phyloP scores from a whole-genome alignment of 352 stramenopile genomes.

The Globisporangium camurandrum region DNA sequence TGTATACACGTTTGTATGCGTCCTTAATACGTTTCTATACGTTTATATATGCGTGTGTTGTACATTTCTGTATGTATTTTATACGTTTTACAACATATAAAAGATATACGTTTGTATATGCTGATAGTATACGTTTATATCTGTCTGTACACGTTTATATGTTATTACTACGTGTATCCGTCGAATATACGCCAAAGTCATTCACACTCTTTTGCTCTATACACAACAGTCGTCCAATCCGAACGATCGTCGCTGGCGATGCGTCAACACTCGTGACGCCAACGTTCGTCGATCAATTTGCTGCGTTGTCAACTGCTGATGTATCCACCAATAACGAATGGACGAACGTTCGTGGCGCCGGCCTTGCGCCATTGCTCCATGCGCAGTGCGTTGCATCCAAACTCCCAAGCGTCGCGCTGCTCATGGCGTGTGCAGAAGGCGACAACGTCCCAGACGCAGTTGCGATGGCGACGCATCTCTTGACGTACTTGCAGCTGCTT shows the following conservation, averaged over 20 bases:
- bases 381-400: constrained; percentile 23
- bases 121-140: not conserved
- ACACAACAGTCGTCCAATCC: constrained; percentile 37
- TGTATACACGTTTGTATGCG: not conserved
- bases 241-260: constrained; percentile 36
- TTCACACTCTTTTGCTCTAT: not conserved
- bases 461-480: constrained; percentile 42
- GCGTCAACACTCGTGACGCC: constrained; percentile 18
- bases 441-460: constrained; percentile 74
- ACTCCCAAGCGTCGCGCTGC: constrained; percentile 39
- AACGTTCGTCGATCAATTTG: constrained; percentile 31
- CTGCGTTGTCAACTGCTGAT: constrained; percentile 17
- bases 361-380: constrained; percentile 48
- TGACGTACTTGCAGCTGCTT: constrained; percentile 33
- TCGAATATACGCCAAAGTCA: not conserved
- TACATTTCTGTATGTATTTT: not conserved
- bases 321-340: constrained; percentile 12
- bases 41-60: not conserved
- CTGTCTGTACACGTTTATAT: not conserved
- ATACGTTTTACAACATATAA: no score
- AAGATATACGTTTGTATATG: no score
- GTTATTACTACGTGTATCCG: not conserved
- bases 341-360: constrained; percentile 42
- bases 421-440: constrained; percentile 70
- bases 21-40: not conserved